phyloP scores from a whole-genome alignment of 306 rosid genomes.

The Purshia tridentata region DNA sequence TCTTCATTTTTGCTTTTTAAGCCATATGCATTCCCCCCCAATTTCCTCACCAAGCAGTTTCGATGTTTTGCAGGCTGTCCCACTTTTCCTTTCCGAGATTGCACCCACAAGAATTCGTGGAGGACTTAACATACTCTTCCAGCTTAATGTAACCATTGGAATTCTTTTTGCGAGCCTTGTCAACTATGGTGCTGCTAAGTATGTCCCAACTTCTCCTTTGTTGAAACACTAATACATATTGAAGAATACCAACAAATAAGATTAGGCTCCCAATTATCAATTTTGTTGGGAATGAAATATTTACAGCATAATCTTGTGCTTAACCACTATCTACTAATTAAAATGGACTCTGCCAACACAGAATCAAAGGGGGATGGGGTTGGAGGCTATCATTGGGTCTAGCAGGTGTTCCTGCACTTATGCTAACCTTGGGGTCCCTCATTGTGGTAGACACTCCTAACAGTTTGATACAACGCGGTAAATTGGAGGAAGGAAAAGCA shows the following conservation, averaged over 20 bases:
- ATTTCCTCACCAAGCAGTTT: not conserved
- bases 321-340: not conserved
- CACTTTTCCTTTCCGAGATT: conserved; percentile 66
- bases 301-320: not conserved
- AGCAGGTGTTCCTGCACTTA: conserved; percentile 72
- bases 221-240: not conserved
- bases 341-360: not conserved
- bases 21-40: not conserved
- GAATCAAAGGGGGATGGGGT: conserved; percentile 74
- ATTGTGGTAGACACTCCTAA: conserved; percentile 84
- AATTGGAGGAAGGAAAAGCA: conserved; percentile 60
- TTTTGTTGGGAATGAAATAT: not conserved
- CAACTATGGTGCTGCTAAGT: conserved; percentile 74
- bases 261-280: not conserved
- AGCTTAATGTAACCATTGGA: conserved; percentile 60
- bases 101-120: conserved; percentile 71
- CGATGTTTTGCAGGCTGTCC: conserved; percentile 46
- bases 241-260: not conserved
- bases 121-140: conserved; percentile 67
- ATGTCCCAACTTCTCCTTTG: not conserved
- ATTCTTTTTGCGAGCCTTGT: conserved; percentile 58
- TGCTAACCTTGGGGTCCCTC: conserved; percentile 66
- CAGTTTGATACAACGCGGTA: conserved; percentile 79
- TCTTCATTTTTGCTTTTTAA: not conserved
- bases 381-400: conserved; percentile 86